Conservation (phyloP, 352 stramenopile genomes). For the Peronospora farinosa region DNA sequence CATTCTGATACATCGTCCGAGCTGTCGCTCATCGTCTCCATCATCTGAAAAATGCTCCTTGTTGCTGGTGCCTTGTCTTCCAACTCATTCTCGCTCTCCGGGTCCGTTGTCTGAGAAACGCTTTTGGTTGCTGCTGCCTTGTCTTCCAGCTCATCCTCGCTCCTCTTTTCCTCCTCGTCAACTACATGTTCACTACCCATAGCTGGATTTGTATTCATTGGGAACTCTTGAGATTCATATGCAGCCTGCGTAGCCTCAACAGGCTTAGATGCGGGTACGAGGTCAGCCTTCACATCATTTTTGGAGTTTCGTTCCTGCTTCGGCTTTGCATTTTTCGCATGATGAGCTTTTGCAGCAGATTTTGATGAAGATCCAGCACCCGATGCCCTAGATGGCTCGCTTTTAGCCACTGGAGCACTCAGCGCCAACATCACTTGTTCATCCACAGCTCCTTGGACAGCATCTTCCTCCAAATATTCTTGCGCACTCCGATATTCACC, state of each 20-base stretch:
- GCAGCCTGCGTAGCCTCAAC: constrained; percentile 4
- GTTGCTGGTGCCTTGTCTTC: constrained; percentile 16
- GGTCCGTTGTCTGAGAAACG: no score
- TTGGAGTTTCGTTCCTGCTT: constrained; percentile 16
- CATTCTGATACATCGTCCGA: constrained; percentile 28
- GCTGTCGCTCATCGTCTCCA: constrained; percentile 31
- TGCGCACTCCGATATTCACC: constrained; percentile 88
- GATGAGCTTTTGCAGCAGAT: not conserved
- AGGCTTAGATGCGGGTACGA: not conserved
- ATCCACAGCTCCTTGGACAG: constrained; percentile 34
- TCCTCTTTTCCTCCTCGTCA: constrained; percentile 9
- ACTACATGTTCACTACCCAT: not conserved
- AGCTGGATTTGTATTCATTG: constrained; percentile 2
- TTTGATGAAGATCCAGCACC: constrained; percentile 2
- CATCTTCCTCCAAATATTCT: constrained; percentile 69
- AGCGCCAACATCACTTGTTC: constrained; percentile 13
- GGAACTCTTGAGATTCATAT: not conserved
- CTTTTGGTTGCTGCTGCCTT: constrained; percentile 1
- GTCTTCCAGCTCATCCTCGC: constrained; percentile 17
- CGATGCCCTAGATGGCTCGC: not conserved
- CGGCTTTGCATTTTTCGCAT: constrained; percentile 5
- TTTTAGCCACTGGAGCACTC: not conserved
- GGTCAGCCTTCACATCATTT: constrained; percentile 1
- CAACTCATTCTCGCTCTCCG: constrained; percentile 5
- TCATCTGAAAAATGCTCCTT: constrained; percentile 43